A percentile compares a stretch with the other conserved stretches of the same genome.
Conservation (phyloP, 495 filamentous ascomycete genomes). For the Daldinia concentrica region DNA sequence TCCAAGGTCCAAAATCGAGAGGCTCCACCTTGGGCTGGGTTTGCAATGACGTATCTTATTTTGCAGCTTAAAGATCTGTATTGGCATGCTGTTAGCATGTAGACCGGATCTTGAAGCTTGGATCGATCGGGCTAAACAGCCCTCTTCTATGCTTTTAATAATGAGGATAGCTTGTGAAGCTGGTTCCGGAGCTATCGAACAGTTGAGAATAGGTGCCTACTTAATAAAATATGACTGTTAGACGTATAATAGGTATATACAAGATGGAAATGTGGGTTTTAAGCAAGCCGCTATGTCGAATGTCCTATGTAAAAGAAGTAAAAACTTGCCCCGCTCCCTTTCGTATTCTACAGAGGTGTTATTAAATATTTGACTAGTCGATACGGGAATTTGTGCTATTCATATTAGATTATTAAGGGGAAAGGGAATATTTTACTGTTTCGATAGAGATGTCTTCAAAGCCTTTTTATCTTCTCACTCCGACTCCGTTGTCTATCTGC, state of each 20-base stretch:
- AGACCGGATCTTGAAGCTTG: not conserved
- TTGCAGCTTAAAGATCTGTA: not conserved
- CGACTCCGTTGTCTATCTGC: not conserved
- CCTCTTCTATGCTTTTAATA: not conserved
- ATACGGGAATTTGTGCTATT: not conserved
- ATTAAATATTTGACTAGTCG: not conserved
- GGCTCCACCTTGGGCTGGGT: not conserved
- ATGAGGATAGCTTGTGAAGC: not conserved
- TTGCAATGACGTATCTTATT: constrained; percentile 1
- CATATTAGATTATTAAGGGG: not conserved
- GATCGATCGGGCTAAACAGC: not conserved
- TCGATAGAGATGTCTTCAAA: not conserved
- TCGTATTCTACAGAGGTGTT: not conserved
- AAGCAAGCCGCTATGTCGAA: not conserved
- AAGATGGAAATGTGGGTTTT: not conserved
- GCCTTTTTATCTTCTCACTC: not conserved
- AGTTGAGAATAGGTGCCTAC: too few relatives aligned
- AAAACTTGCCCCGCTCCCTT: constrained; percentile 2
- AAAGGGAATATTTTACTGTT: not conserved
- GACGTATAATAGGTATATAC: too few relatives aligned
- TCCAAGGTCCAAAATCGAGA: not conserved
- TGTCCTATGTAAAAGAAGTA: not conserved
- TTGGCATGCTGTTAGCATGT: not conserved
- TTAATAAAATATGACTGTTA: too few relatives aligned
- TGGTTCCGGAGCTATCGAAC: not conserved